phyloP scores from a whole-genome alignment of 257 asterid species.

The Plantago major region DNA sequence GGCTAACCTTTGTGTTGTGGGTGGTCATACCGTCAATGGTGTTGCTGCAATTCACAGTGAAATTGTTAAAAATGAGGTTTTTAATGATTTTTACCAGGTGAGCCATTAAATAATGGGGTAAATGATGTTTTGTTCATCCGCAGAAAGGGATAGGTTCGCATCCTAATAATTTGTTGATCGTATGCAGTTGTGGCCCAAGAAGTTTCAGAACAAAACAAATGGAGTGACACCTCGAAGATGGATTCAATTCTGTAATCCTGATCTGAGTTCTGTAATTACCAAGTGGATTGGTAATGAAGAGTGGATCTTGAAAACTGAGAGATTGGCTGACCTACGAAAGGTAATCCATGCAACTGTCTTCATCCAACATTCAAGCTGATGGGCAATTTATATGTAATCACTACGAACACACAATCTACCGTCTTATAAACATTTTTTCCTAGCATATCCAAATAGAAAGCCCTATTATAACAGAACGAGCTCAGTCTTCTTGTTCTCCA shows the following conservation, averaged over 20 bases:
- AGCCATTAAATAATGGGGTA: background rate
- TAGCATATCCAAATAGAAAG: too few species aligned
- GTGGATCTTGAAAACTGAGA: conserved; percentile 72
- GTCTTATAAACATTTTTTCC: too few species aligned
- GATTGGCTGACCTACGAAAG: conserved; percentile 63
- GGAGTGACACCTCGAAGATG: conserved; percentile 93
- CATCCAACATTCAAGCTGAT: too few species aligned
- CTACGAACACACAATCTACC: too few species aligned
- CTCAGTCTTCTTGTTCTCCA: too few species aligned
- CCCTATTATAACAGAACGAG: too few species aligned
- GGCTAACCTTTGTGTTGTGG: conserved; percentile 86
- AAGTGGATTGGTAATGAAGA: conserved; percentile 72
- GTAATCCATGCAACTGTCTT: conserved; percentile 28
- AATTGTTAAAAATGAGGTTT: conserved; percentile 73
- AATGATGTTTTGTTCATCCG: background rate
- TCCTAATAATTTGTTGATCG: conserved; percentile 9
- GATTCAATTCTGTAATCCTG: conserved; percentile 76
- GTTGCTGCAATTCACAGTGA: conserved; percentile 89
- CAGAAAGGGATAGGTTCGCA: conserved; percentile 13
- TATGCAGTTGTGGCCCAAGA: conserved; percentile 78
- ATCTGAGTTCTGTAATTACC: conserved; percentile 57
- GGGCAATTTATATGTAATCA: too few species aligned
- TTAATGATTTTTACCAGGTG: conserved; percentile 76
- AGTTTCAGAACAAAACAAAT: conserved; percentile 81
- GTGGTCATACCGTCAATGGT: conserved; percentile 89